Base-by-base conservation (phyloP, 2,329 filamentous ascomycete species). In the Neopestalotiopsis clavispora region DNA sequence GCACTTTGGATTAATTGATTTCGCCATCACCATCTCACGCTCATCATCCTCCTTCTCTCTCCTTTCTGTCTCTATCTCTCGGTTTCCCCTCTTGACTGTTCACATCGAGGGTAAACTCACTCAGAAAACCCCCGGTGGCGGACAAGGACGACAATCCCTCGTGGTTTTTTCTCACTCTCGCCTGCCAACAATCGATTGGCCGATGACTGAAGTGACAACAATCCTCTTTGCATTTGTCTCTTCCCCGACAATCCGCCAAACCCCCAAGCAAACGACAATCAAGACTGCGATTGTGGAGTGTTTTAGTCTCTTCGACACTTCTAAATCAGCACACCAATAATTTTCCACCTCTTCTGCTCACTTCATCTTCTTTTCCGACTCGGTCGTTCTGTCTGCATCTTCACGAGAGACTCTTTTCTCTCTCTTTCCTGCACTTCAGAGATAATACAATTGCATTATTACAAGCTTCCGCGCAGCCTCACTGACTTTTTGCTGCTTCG, bases 1-100 rank as follows among this genome's bases (percentile, higher is more conserved):
- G 23, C 42, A 49, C 40, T 30, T 49, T 60, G 10, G 57, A 60
- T n/a, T 40, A 12, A 65, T 52, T 65, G 62, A 65, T 65, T 49
- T 40, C 62, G 62, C 30, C 20, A 20, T 40, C 40, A 23, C 23
- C 32, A 14, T 62, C 59, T 13, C 59, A 40, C 45, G 45, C 45
- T 52, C 45, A 49, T 13, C 42, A 17, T 52, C 45, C 20, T 20
- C 45, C 4, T 14, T 14, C 28, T 28, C 20, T 23, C 17, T 34
- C 12, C 57, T 60, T 17, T 30, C 57, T 3, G 12, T 30, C 23
- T 14, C 14, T 52, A 9, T n/a, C 34, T 38, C 34, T 49, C 13
- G 7, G 42, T n/a, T 14, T 49, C 45, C 45, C 45, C 17, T 17
- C 17, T 52, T 20, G 4, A 7, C 17, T 52, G 17, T 6, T n/a